Base-by-base conservation (phyloP, 345 rosid genomes). In the Anastatica hierochuntica region DNA sequence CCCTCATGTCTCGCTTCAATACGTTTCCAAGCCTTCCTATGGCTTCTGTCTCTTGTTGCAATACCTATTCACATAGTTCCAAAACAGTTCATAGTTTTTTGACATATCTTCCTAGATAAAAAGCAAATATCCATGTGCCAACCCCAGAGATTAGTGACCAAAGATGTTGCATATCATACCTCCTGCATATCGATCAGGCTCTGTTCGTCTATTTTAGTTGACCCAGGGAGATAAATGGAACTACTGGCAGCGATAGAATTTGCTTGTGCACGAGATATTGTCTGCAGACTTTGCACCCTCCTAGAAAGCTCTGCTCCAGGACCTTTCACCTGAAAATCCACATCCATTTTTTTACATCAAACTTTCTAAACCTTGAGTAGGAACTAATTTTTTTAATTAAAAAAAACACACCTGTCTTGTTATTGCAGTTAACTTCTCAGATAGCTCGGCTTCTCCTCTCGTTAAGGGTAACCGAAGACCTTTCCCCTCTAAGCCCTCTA, bases 131-230 rank as follows among this genome's bases (percentile, higher is more conserved):
- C 24, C 24, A 21, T 5, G 5, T 21, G 24, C 24, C 24, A 21
- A 5, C 5, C 24, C 24, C n/a, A n/a, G n/a, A n/a, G n/a, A n/a
- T n/a, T n/a, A n/a, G n/a, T n/a, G 43, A 51, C 21, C 17, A 66
- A 40, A 49, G 19, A 49, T 34, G 46, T 24, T 12, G 40, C 46
- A 34, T 58, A 10, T 15, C 57, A 33, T 72, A 82, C 99, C 87
- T 88, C 97, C 69, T 94, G 97, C 95, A 94, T 83, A 65, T 94
- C 94, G 11, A 81, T 73, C 59, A 94, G 84, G 71, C 99, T 88
- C 74, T 81, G 95, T 61, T 85, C 97, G 9, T 85, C 84, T 73
- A 88, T 83, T 75, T 88, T 94, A 50, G 99, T 74, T 62, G 99
- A 94, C 49, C 92, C 99, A 8, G 94, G 89, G 50, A 88, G 87